Conservation (phyloP, 2,329 filamentous ascomycete genomes). For the Pseudogymnoascus sp. region DNA sequence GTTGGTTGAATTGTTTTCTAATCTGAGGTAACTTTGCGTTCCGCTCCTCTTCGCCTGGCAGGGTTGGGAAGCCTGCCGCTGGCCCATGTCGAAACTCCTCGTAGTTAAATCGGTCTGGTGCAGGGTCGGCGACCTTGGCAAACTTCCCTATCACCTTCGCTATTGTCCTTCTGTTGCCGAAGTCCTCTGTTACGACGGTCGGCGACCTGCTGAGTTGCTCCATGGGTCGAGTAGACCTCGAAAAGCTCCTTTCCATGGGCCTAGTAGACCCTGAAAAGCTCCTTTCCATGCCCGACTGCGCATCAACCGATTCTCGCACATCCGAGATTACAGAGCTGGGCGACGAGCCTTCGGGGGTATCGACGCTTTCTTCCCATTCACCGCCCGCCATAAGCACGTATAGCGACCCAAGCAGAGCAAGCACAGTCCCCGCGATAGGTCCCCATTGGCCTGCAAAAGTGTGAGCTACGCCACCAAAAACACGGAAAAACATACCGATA, state of each 20-base stretch:
- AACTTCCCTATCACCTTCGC: conserved; percentile 38
- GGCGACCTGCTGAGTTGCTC: neutral
- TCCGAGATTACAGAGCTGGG: conserved; percentile 9
- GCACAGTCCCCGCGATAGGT: conserved; percentile 48
- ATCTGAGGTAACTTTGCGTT: conserved; percentile 35
- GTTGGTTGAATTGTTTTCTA: conserved; percentile 33
- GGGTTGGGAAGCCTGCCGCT: conserved; percentile 44
- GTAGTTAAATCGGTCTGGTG: conserved; percentile 40
- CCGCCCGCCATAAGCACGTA: conserved; percentile 38
- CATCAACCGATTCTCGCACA: conserved; percentile 6
- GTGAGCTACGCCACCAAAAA: conserved; percentile 6
- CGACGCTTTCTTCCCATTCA: conserved; percentile 8
- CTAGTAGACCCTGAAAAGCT: too few species aligned
- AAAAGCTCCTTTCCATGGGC: too few species aligned
- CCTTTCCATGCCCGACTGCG: too few species aligned
- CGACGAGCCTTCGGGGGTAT: neutral
- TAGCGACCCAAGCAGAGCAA: conserved; percentile 51
- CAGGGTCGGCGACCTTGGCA: conserved; percentile 35
- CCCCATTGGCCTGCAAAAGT: conserved; percentile 48
- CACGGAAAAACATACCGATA: conserved; percentile 39
- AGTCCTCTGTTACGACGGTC: conserved; percentile 3
- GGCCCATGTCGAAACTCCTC: conserved; percentile 39
- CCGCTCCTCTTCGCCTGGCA: conserved; percentile 44
- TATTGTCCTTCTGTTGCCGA: conserved; percentile 33
- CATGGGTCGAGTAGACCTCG: neutral